Evolutionary conservation across 2,329 filamentous ascomycete genomes (phyloP).

Genomic region (Neonectria sp.): DNA sequence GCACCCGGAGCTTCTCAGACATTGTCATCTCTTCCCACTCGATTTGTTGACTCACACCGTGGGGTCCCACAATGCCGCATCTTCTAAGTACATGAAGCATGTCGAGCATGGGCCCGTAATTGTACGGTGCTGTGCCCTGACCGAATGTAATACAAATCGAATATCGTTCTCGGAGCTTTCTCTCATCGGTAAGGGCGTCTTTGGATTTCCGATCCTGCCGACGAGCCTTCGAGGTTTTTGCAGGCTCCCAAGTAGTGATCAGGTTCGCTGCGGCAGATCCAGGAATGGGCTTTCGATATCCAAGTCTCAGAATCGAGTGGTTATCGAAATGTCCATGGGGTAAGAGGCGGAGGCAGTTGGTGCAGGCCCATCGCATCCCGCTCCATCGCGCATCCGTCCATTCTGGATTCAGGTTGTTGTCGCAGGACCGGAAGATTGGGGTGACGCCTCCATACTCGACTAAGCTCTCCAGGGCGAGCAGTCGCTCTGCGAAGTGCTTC

Average conservation of each 20-base stretch:
- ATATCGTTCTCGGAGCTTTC: conserved; percentile 8
- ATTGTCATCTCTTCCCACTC: not conserved
- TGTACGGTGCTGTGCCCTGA: not conserved
- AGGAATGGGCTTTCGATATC: conserved; percentile 32
- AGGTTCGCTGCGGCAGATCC: not conserved
- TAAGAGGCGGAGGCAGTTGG: conserved; percentile 32
- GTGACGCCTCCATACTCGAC: conserved; percentile 21
- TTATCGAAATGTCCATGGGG: conserved; percentile 29
- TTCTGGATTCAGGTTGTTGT: not conserved
- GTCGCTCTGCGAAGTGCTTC: conserved; percentile 26
- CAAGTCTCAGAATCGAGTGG: conserved; percentile 13
- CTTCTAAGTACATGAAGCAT: not conserved
- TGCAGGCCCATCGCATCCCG: conserved; percentile 35
- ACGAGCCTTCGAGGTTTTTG: not conserved
- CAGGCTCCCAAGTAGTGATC: conserved; percentile 29
- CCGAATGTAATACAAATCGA: conserved; percentile 16
- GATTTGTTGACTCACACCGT: not conserved
- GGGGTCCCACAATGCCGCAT: not conserved
- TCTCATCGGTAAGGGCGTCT: not conserved
- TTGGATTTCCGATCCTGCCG: not conserved
- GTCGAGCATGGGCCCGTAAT: accelerated
- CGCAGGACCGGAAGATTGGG: conserved; percentile 7
- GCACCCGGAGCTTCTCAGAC: not conserved
- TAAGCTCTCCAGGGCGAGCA: conserved; percentile 20
- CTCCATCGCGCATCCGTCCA: conserved; percentile 14